Evolutionary conservation across 1,284 basidiomycete species (phyloP), one percentile per base, ranked within the genome.

Genomic region (Ceratobasidium sp.): DNA sequence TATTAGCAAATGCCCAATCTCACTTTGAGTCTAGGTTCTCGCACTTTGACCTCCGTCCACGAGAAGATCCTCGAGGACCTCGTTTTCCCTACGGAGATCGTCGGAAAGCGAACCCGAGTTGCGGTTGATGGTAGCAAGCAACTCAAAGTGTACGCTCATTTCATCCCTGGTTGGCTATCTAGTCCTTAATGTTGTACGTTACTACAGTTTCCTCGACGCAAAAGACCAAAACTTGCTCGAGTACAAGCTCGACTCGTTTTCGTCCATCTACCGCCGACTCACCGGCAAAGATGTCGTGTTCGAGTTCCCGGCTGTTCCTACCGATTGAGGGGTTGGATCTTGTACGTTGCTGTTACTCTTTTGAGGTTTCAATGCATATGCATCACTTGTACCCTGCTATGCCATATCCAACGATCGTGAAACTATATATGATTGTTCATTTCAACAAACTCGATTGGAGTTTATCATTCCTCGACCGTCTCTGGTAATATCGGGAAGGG

Each of bases 161-260:
- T 48, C 27, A 57, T 33, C 44, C 33, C 30, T 66, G 55, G 38
- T 38, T 38, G 38, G 8, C 38, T 75, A 46, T 33, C 12, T 33
- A 59, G n/a, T n/a, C 12, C 46, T 59, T 52, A 55, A 8, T 62
- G 10, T 70, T 16, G 18, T 7, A 14, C 14, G 2, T 59, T 23
- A 6, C 20, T 12, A 27, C 57, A 98, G 96, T 82, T 94, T 96
- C 90, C 94, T 99, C 82, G 98, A 99, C 90, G 90, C 96, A 81
- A 99, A 99, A 88, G 98, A 99, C 86, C 92, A 96, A 80, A 99
- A 97, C 85, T 95, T 96, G 84, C 91, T 99, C 86, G 98, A 99
- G 90, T 99, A 99, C 94, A 99, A 99, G 92, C 90, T 97, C 81
- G 96, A 97, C 87, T 96, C 95, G 80, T 98, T 98, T 88, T 93